phyloP scores from a whole-genome alignment of 148 eudicot genomes.

The Camellia granthamiana region DNA sequence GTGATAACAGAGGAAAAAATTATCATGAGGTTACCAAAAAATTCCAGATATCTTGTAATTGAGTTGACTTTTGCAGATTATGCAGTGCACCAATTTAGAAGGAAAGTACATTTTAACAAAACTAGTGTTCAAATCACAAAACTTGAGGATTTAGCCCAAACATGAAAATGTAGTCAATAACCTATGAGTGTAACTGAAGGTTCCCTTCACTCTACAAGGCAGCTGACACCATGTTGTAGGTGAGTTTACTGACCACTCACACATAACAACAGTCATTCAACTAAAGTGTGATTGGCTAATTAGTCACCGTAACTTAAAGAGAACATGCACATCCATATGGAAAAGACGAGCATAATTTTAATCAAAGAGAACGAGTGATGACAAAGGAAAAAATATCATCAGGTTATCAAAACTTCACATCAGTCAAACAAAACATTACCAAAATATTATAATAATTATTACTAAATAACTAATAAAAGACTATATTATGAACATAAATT shows the following conservation, averaged over 20 bases:
- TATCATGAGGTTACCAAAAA: neutral
- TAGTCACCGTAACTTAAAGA: slow-evolving; percentile 33
- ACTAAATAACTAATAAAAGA: neutral
- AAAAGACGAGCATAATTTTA: no score
- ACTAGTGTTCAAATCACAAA: no score
- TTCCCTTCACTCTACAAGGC: slow-evolving; percentile 19
- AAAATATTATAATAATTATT: neutral
- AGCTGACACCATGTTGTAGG: slow-evolving; percentile 22
- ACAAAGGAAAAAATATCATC: neutral
- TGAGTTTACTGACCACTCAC: slow-evolving; percentile 59
- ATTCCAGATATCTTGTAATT: no score
- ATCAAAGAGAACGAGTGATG: no score
- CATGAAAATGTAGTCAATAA: slow-evolving; percentile 25
- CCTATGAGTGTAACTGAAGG: slow-evolving; percentile 26
- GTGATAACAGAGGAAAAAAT: neutral
- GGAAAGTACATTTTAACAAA: no score
- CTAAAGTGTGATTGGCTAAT: slow-evolving; percentile 50
- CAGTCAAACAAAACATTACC: neutral
- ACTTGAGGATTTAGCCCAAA: neutral
- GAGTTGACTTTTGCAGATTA: no score
- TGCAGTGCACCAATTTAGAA: no score
- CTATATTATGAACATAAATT: neutral
- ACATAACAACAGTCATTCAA: slow-evolving; percentile 34
- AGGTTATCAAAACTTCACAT: neutral
- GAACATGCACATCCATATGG: neutral